Conservation (phyloP, 768 basidiomycete genomes). For the Boletus reticuloceps region DNA sequence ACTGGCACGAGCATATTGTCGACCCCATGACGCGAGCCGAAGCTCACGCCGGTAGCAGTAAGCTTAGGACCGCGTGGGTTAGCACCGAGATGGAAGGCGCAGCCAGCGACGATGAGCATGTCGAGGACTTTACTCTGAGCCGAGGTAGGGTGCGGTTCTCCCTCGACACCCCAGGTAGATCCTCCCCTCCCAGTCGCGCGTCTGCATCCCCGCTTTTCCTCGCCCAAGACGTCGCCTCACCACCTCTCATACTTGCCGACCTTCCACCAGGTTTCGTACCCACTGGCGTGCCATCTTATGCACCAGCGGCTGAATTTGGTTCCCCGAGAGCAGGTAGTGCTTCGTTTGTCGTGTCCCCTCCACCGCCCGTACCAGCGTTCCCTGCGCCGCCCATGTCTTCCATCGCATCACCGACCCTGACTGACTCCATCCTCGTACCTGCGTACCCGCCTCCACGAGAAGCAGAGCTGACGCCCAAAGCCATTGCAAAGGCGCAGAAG, state of each 20-base stretch:
- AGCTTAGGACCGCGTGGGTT: constrained; percentile 34
- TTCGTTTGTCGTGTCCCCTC: constrained; percentile 8
- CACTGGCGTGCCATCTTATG: constrained; percentile 17
- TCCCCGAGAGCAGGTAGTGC: not conserved
- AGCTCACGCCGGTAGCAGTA: constrained; percentile 18
- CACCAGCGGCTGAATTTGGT: constrained; percentile 11
- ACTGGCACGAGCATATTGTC: constrained; percentile 28
- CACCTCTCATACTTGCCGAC: constrained; percentile 16
- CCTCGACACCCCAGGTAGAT: constrained; percentile 11
- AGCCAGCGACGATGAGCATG: constrained; percentile 27
- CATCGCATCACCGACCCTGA: not conserved
- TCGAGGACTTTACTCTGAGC: constrained; percentile 14
- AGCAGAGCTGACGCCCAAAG: constrained; percentile 55
- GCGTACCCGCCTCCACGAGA: constrained; percentile 21
- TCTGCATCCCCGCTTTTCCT: constrained; percentile 12
- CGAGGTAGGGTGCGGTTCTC: constrained; percentile 19
- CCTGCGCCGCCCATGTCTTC: constrained; percentile 2
- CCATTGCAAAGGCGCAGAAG: constrained; percentile 80
- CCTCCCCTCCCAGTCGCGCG: constrained; percentile 10
- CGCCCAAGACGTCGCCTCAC: constrained; percentile 9
- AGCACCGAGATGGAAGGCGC: constrained; percentile 43
- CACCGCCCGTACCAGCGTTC: constrained; percentile 15
- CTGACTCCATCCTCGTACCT: constrained; percentile 10
- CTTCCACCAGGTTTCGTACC: constrained; percentile 31
- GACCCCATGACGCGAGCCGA: constrained; percentile 29